phyloP scores from a whole-genome alignment of 2,329 filamentous ascomycete species.

The Hortaea sp. region DNA sequence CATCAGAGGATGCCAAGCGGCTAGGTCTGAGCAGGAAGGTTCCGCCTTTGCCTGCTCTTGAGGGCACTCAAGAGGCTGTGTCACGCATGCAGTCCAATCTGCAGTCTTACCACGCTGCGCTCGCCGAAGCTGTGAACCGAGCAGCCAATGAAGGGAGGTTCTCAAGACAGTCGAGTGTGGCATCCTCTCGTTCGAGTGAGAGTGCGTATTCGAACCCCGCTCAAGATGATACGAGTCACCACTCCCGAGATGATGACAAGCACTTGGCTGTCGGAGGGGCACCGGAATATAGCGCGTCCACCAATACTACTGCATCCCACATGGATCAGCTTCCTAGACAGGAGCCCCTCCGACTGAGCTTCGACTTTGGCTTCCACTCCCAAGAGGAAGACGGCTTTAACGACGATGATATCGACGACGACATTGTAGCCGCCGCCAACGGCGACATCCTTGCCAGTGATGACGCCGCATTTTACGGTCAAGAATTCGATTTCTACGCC shows the following conservation, averaged over 20 bases:
- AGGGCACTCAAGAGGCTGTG: conserved; percentile 18
- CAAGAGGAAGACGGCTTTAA: conserved; percentile 31
- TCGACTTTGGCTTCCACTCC: conserved; percentile 41
- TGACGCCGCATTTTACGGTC: conserved; percentile 86
- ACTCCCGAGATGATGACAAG: conserved; percentile 7
- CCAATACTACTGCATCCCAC: conserved; percentile 6
- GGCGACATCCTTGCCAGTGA: conserved; percentile 88
- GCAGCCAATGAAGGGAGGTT: conserved; percentile 71
- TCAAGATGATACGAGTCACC: conserved; percentile 7
- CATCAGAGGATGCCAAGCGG: conserved; percentile 23
- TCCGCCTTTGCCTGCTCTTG: conserved; percentile 43
- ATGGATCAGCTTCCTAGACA: conserved; percentile 10
- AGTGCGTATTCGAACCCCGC: not conserved
- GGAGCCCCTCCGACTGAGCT: conserved; percentile 20
- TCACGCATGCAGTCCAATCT: conserved; percentile 47
- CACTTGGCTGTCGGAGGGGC: not conserved
- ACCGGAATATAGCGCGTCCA: conserved; percentile 17
- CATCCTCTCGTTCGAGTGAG: conserved; percentile 5
- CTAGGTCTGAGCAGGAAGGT: conserved; percentile 27
- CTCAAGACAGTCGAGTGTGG: conserved; percentile 34
- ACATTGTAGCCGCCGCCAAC: conserved; percentile 90
- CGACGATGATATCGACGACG: conserved; percentile 55
- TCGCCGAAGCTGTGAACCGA: conserved; percentile 70
- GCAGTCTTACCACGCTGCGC: conserved; percentile 69
- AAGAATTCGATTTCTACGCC: conserved; percentile 95